A percentile compares a stretch with the other conserved stretches of the same genome.
phyloP scores from a whole-genome alignment of 78 protist species.

The Polysphondylium violaceum region DNA sequence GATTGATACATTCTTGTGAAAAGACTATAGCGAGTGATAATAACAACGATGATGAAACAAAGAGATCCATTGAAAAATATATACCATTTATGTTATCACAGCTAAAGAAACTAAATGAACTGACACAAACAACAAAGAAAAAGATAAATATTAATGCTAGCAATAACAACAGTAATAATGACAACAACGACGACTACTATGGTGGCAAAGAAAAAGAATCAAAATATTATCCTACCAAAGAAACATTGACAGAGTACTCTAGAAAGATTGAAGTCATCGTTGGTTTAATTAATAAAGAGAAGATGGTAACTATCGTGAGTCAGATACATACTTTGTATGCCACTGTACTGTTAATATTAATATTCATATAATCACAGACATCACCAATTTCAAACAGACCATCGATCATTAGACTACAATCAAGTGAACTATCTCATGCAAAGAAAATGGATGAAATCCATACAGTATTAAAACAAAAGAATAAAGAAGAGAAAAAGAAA shows the following conservation, averaged over 20 bases:
- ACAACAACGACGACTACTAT: too few species aligned
- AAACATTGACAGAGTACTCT: constrained; percentile 45
- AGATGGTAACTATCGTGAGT: not conserved
- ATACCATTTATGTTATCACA: constrained; percentile 39
- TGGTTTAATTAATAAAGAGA: constrained; percentile 50
- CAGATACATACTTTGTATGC: not conserved
- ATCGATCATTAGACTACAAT: constrained; percentile 52
- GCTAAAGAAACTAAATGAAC: constrained; percentile 32
- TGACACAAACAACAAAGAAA: not conserved
- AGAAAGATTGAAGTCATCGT: constrained; percentile 63
- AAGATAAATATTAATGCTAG: not conserved
- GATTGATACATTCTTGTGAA: constrained; percentile 62
- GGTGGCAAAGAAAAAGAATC: not conserved
- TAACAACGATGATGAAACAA: not conserved
- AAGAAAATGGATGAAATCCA: constrained; percentile 74
- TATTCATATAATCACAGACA: not conserved
- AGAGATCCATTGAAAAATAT: constrained; percentile 27
- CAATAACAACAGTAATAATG: too few species aligned
- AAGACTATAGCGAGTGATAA: constrained; percentile 21
- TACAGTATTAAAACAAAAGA: constrained; percentile 43
- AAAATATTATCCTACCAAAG: constrained; percentile 19
- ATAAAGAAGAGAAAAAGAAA: constrained; percentile 45
- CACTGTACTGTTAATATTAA: not conserved
- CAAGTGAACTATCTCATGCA: constrained; percentile 49
- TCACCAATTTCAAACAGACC: constrained; percentile 62